Conservation (phyloP, 805 yeast genomes). For the Hanseniaspora nectarophila region DNA sequence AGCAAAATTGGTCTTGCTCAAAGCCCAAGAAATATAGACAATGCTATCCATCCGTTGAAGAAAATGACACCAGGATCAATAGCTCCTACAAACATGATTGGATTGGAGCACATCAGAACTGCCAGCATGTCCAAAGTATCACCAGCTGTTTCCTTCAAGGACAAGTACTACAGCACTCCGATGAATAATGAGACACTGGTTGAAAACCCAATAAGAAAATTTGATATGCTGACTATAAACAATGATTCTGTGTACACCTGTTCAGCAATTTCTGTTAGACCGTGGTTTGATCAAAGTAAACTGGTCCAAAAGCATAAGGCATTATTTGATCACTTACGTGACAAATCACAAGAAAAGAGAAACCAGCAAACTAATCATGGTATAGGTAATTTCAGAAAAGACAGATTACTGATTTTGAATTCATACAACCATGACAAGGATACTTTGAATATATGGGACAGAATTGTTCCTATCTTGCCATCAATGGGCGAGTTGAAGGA, state of each 20-base stretch:
- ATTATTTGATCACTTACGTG: conserved; percentile 9
- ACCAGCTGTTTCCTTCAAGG: not conserved
- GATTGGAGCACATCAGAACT: not conserved
- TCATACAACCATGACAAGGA: not conserved
- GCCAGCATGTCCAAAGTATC: not conserved
- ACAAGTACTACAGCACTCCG: conserved; percentile 5
- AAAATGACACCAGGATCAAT: not conserved
- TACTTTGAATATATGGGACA: not conserved
- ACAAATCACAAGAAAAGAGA: conserved; percentile 7
- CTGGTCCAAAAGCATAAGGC: conserved; percentile 8
- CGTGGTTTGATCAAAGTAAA: conserved; percentile 12
- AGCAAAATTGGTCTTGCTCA: not conserved
- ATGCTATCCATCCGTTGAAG: not conserved
- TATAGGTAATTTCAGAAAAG: conserved; percentile 10
- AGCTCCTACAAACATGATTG: not conserved
- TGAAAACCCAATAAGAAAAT: conserved; percentile 9
- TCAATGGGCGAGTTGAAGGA: conserved; percentile 7
- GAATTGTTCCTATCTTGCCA: conserved; percentile 1
- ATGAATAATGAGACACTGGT: not conserved
- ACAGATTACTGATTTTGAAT: conserved; percentile 6
- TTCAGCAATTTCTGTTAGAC: conserved; percentile 5
- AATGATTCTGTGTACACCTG: conserved; percentile 11
- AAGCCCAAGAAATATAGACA: not conserved
- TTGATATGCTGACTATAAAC: conserved; percentile 3
- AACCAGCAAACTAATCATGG: conserved; percentile 8